phyloP scores from a whole-genome alignment of 2,329 filamentous ascomycete species.

The Fusarium chuoi region DNA sequence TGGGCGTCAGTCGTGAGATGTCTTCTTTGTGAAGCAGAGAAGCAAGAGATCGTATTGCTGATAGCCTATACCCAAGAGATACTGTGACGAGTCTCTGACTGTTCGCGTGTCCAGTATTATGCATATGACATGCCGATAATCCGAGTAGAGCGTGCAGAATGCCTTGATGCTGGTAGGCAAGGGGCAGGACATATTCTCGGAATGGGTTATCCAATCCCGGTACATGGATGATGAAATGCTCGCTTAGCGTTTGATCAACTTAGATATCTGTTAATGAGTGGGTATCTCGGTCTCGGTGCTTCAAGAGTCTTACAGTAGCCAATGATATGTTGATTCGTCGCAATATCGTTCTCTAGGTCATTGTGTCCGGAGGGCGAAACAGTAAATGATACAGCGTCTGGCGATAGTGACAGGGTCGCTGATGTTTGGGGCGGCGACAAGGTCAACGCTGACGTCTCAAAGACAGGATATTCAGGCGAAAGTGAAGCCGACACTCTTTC shows the following conservation, averaged over 20 bases:
- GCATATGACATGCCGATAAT: constrained; percentile 41
- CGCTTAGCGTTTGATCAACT: constrained; percentile 38
- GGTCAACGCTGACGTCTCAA: not conserved
- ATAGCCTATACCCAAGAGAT: constrained; percentile 37
- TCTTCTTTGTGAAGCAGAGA: constrained; percentile 34
- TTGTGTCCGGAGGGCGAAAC: not conserved
- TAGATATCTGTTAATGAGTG: not conserved
- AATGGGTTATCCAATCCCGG: constrained; percentile 39
- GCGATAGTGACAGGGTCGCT: not conserved
- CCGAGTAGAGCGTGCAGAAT: constrained; percentile 45
- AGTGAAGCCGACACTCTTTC: not conserved
- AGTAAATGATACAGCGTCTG: not conserved
- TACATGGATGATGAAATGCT: constrained; percentile 32
- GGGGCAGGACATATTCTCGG: constrained; percentile 33
- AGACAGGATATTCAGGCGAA: not conserved
- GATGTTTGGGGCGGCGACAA: not conserved
- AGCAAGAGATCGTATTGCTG: constrained; percentile 37
- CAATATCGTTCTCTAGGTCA: constrained; percentile 13
- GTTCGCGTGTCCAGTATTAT: constrained; percentile 18
- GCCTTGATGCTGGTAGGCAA: constrained; percentile 40
- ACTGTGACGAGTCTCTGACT: constrained; percentile 15
- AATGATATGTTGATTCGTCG: constrained; percentile 1
- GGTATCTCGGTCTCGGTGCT: fast-evolving
- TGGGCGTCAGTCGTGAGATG: not conserved
- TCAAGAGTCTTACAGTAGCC: constrained; percentile 11